A percentile compares a stretch with the other conserved stretches of the same genome.
These are phyloP conservation scores for Talaromyces sp. DNA, from an alignment of 2,329 filamentous ascomycete genomes.

Conservation along the genomic window DNA sequence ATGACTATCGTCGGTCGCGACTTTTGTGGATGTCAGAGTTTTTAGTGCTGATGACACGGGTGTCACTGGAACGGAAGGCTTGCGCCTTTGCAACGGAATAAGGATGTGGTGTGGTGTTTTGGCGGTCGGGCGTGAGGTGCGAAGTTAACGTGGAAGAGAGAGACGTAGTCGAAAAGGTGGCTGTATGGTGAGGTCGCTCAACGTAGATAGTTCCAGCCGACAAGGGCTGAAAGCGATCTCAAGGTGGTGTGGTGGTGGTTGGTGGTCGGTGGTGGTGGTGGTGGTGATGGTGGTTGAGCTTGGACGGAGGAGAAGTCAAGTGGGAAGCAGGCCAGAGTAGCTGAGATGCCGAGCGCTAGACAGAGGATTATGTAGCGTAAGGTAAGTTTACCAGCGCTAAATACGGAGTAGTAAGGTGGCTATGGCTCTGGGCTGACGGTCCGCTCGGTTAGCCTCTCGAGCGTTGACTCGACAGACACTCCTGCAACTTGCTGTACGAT, in stretches of 20 bases:
- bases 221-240: constrained; percentile 9
- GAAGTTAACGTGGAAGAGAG: neutral
- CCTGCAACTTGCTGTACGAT: neutral
- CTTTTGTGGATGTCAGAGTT: neutral
- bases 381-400: neutral
- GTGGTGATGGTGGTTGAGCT: constrained; percentile 7
- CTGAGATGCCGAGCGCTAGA: constrained; percentile 7
- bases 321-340: constrained; percentile 10
- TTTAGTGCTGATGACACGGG: neutral
- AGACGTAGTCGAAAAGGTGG: neutral
- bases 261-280: neutral
- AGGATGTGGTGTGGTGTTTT: neutral
- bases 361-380: neutral
- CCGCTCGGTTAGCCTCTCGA: constrained; percentile 14
- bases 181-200: neutral
- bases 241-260: neutral
- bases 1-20: neutral
- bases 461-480: neutral
- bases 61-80: neutral
- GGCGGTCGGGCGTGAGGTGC: neutral
- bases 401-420: constrained; percentile 10
- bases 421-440: constrained; percentile 15
- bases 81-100: constrained; percentile 5
- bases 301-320: constrained; percentile 10
- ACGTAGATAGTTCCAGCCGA: neutral